Evolutionary conservation across 192 early-diverging fungal genomes (phyloP), one percentile per base, ranked within the genome.

Genomic region (Podila epicladia): DNA sequence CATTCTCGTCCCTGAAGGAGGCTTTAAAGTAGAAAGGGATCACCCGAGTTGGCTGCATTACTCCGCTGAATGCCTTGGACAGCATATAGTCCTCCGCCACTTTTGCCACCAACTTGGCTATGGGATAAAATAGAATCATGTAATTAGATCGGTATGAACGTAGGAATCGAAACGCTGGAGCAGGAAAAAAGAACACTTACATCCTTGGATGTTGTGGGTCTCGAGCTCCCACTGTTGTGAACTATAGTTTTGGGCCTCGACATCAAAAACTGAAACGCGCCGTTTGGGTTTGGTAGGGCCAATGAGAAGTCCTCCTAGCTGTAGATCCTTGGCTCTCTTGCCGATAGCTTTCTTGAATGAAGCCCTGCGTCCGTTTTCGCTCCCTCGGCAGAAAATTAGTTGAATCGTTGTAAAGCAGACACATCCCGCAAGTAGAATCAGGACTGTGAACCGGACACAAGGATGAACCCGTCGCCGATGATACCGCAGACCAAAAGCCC

Each of bases 21-120:
- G 88, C 86, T 65, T 72, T 76, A 41, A 88, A 91, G 62, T 91
- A 89, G 58, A 87, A 91, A 3, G 89, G 89, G 41, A 89, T 86
- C 49, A 91, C 87, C 13, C 85, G 84, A 35, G 85, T 85, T 11
- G 89, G 89, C 19, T 85, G 84, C 85, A 91, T 87, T 0, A 86
- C 86, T 28, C 86, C 86, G 12, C 73, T 82, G 67, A 88, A 91
- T 1, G 89, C 84, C 75, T 91, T 91, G 13, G 85, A 76, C 9
- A 91, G 65, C 69, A 91, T 83, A 58, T 89, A 84, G 31, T 89
- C 89, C 60, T 91, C 89, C 20, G 59, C 38, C 2, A 80, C 57
- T 28, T 55, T 65, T 4, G 37, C 77, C 26, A 69, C 63, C 9
- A 71, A 71, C 17, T 69, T 80, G n/a, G 77, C 77, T 80, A 58